These are phyloP conservation scores for Penicillium nordicum DNA, from an alignment of 2,329 filamentous ascomycete genomes.

Conservation along the genomic window DNA sequence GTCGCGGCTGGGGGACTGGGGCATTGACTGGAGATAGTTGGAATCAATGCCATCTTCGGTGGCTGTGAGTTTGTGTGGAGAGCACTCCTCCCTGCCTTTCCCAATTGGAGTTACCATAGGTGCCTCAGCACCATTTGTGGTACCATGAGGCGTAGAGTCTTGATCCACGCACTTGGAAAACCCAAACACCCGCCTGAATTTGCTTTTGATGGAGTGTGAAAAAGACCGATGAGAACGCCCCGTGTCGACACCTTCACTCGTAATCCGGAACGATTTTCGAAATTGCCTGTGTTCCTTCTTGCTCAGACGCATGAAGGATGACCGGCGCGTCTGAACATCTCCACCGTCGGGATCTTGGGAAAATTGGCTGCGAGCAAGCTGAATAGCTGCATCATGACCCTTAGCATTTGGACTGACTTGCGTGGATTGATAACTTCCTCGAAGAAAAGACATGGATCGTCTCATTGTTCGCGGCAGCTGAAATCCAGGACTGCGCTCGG, in stretches of 20 bases:
- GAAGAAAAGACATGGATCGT: constrained; percentile 45
- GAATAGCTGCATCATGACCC: constrained; percentile 40
- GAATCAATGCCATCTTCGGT: not conserved
- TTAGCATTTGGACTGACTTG: constrained; percentile 23
- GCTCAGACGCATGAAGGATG: constrained; percentile 23
- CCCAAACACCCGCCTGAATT: constrained; percentile 42
- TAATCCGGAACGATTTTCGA: constrained; percentile 35
- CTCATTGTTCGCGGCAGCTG: constrained; percentile 29
- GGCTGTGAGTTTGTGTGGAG: not conserved
- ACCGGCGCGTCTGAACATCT: constrained; percentile 19
- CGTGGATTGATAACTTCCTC: constrained; percentile 24
- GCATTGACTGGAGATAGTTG: constrained; percentile 20
- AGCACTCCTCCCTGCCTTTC: not conserved
- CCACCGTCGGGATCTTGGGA: constrained; percentile 24
- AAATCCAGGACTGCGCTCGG: constrained; percentile 18
- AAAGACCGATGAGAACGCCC: constrained; percentile 31
- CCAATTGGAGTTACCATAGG: not conserved
- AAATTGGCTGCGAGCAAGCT: constrained; percentile 42
- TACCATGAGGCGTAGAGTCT: not conserved
- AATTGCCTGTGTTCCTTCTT: constrained; percentile 36
- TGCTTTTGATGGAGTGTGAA: constrained; percentile 42
- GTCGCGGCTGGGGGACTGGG: constrained; percentile 29
- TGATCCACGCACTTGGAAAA: constrained; percentile 24
- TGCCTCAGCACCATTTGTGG: not conserved
- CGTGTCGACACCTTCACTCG: constrained; percentile 18